Conservation (phyloP, 768 basidiomycete genomes). For the Pleurotus tuber-regium region DNA sequence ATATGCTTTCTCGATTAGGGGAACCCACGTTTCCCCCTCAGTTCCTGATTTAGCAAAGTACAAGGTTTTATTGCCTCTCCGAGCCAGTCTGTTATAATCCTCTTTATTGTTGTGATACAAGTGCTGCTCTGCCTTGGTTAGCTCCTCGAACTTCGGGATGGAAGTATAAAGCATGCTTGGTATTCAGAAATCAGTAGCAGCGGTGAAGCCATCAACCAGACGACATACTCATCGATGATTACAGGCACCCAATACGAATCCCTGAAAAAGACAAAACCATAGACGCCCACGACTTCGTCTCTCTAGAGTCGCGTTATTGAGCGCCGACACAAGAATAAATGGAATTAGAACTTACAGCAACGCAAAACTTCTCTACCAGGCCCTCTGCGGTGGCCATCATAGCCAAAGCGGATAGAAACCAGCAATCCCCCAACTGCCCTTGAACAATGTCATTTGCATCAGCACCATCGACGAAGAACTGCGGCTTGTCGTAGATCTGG, state of each 20-base stretch:
- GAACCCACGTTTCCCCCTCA: slow-evolving; percentile 55
- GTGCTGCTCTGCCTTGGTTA: slow-evolving; percentile 33
- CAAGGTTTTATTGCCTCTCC: slow-evolving; percentile 44
- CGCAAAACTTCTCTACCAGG: slow-evolving; percentile 51
- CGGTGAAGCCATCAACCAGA: neutral
- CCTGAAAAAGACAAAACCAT: slow-evolving; percentile 57
- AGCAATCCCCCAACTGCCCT: slow-evolving; percentile 51
- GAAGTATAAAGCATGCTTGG: slow-evolving; percentile 46
- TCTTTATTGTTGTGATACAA: slow-evolving; percentile 53
- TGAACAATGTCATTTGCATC: slow-evolving; percentile 45
- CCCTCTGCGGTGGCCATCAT: slow-evolving; percentile 42
- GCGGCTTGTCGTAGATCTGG: slow-evolving; percentile 49
- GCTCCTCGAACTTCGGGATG: slow-evolving; percentile 52
- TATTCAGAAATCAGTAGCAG: neutral
- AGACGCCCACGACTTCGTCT: slow-evolving; percentile 52
- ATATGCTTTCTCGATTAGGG: slow-evolving; percentile 57
- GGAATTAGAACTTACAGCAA: slow-evolving; percentile 33
- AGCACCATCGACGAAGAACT: slow-evolving; percentile 45
- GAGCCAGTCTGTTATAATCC: slow-evolving; percentile 39
- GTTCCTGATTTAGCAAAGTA: slow-evolving; percentile 48
- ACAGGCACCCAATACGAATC: slow-evolving; percentile 51
- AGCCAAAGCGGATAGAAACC: slow-evolving; percentile 51
- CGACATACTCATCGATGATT: slow-evolving; percentile 54
- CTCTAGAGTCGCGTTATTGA: no score
- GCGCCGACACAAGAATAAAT: no score